phyloP scores from a whole-genome alignment of 2,329 filamentous ascomycete genomes.

The Leptosphaerulina australis region DNA sequence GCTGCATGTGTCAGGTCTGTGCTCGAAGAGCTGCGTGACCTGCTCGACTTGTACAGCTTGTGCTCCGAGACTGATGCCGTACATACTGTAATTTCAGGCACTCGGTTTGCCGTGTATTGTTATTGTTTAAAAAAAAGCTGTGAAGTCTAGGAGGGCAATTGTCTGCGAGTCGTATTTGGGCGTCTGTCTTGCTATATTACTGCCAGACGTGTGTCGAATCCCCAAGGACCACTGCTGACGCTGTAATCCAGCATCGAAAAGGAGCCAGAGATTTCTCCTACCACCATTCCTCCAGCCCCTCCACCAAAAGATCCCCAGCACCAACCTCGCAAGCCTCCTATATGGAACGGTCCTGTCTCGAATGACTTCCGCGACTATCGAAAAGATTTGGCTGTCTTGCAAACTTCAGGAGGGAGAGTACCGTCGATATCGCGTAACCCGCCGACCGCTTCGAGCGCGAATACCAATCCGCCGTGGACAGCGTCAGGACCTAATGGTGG shows the following conservation, averaged over 20 bases:
- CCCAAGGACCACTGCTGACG: slow-evolving; percentile 33
- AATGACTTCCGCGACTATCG: slow-evolving; percentile 72
- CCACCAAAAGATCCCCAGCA: slow-evolving; percentile 46
- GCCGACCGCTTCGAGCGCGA: slow-evolving; percentile 60
- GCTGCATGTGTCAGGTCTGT: not conserved
- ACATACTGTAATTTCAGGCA: slow-evolving; percentile 16
- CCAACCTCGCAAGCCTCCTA: slow-evolving; percentile 50
- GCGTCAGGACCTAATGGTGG: slow-evolving; percentile 52
- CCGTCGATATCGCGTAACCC: slow-evolving; percentile 65
- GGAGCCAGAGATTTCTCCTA: slow-evolving; percentile 53
- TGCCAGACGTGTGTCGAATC: slow-evolving; percentile 23
- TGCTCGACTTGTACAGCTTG: slow-evolving; percentile 17
- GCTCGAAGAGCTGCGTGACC: slow-evolving; percentile 21
- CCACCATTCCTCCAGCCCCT: slow-evolving; percentile 45
- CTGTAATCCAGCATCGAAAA: slow-evolving; percentile 50
- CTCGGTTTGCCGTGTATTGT: slow-evolving; percentile 12
- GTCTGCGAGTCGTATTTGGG: slow-evolving; percentile 32
- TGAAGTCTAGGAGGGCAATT: no score
- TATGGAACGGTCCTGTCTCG: slow-evolving; percentile 61
- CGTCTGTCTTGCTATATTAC: slow-evolving; percentile 24
- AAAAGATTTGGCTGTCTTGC: slow-evolving; percentile 72
- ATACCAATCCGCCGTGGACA: slow-evolving; percentile 60
- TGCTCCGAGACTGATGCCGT: slow-evolving; percentile 22
- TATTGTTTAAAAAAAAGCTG: slow-evolving; percentile 14
- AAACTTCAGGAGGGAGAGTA: slow-evolving; percentile 63